Evolutionary conservation across 2,329 filamentous ascomycete species (phyloP).

Genomic region (Gnomoniopsis smithogilvyi): DNA sequence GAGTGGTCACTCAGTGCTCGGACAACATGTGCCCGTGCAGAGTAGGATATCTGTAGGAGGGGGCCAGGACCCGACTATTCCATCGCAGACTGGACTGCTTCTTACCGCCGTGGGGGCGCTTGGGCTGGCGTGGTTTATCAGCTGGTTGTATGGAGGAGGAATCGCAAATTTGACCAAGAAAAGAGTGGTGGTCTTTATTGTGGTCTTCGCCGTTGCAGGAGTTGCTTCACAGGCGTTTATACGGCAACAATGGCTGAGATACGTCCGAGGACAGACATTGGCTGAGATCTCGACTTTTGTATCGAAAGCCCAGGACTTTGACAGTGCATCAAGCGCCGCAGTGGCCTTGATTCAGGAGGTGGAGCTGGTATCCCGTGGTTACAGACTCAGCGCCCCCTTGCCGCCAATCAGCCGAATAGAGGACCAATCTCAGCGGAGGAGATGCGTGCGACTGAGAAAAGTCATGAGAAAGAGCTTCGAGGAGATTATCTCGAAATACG

Average conservation of each 20-base stretch:
- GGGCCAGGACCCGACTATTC: conserved; percentile 26
- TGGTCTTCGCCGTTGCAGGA: conserved; percentile 51
- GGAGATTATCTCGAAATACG: conserved; percentile 68
- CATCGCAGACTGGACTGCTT: conserved; percentile 41
- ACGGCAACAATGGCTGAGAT: conserved; percentile 77
- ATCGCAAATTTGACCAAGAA: conserved; percentile 54
- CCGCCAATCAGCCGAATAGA: conserved; percentile 92
- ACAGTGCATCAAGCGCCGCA: conserved; percentile 71
- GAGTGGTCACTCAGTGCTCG: conserved; percentile 61
- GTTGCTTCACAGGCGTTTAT: conserved; percentile 68
- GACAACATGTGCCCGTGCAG: conserved; percentile 29
- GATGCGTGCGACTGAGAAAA: conserved; percentile 77
- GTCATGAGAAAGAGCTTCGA: conserved; percentile 69
- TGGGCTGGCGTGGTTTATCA: conserved; percentile 66
- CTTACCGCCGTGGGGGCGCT: conserved; percentile 63
- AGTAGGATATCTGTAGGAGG: conserved; percentile 4
- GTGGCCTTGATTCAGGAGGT: conserved; percentile 87
- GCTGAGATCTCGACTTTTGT: conserved; percentile 67
- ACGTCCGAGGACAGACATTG: conserved; percentile 71
- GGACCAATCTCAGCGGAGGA: conserved; percentile 72
- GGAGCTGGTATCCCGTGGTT: conserved; percentile 89
- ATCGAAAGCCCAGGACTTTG: conserved; percentile 73
- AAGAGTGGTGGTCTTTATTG: conserved; percentile 43
- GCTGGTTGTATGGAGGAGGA: conserved; percentile 61
- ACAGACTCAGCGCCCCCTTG: conserved; percentile 64